These are phyloP conservation scores for Fusarium bactridioides DNA, from an alignment of 2,329 filamentous ascomycete species.

Conservation along the genomic window DNA sequence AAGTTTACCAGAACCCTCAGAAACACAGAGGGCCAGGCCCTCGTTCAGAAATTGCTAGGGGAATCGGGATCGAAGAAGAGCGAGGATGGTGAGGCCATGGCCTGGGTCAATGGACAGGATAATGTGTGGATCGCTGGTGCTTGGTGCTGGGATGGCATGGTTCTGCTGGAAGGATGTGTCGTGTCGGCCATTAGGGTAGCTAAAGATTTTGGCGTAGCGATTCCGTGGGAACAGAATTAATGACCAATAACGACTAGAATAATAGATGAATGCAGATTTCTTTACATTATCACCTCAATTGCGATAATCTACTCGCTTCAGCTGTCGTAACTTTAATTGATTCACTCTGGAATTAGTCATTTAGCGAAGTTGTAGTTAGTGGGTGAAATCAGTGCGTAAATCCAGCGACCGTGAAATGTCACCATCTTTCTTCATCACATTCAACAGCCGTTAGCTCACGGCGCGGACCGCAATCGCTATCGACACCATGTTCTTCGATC, in stretches of 20 bases:
- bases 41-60: slow-evolving; percentile 57
- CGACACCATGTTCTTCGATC: neutral
- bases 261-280: neutral
- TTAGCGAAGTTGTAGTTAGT: neutral
- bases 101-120: slow-evolving; percentile 62
- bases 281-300: neutral
- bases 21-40: slow-evolving; percentile 55
- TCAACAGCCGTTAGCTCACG: neutral
- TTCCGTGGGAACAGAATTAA: slow-evolving; percentile 47
- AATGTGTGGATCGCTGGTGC: slow-evolving; percentile 64
- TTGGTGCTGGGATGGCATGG: slow-evolving; percentile 73
- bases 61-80: slow-evolving; percentile 7
- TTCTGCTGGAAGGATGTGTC: slow-evolving; percentile 67
- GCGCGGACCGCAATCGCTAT: neutral
- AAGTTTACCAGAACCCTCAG: slow-evolving; percentile 62
- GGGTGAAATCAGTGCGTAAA: neutral
- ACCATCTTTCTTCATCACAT: neutral
- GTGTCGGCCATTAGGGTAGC: slow-evolving; percentile 66
- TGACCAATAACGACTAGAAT: slow-evolving; percentile 1
- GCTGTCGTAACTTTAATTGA: neutral
- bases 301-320: neutral
- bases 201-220: slow-evolving; percentile 56
- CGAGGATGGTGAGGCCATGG: slow-evolving; percentile 33
- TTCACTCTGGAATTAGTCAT: neutral
- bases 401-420: neutral